A percentile compares a stretch with the other conserved stretches of the same genome.
Conservation (phyloP, 768 basidiomycete genomes). For the Asterophora lycoperdoides region DNA sequence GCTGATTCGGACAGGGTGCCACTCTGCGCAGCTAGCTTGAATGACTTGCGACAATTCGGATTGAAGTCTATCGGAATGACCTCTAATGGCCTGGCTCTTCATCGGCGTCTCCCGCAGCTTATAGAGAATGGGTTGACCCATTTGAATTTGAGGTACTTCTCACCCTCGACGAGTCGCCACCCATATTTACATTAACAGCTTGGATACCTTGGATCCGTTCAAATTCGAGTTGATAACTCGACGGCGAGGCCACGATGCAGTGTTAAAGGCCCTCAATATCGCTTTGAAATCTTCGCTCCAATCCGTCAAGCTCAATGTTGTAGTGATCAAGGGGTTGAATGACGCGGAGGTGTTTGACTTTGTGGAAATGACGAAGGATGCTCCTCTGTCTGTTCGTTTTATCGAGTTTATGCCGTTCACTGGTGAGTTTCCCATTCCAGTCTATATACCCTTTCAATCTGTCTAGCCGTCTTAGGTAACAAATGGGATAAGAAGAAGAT, state of each 20-base stretch:
- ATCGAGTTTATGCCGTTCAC: conserved; percentile 96
- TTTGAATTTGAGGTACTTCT: conserved; percentile 54
- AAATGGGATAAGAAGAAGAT: conserved; percentile 82
- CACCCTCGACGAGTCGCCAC: background rate
- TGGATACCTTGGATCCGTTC: conserved; percentile 83
- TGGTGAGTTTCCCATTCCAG: conserved; percentile 37
- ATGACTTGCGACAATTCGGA: conserved; percentile 54
- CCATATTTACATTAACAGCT: conserved; percentile 33
- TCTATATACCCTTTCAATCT: background rate
- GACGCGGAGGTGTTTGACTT: conserved; percentile 79
- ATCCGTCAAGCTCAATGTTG: conserved; percentile 79
- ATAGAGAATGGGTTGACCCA: conserved; percentile 74
- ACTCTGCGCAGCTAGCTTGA: conserved; percentile 47
- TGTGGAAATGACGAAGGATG: conserved; percentile 66
- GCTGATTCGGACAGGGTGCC: background rate
- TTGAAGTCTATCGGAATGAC: conserved; percentile 82
- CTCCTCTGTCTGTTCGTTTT: conserved; percentile 68
- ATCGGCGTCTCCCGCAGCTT: conserved; percentile 65
- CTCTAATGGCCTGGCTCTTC: conserved; percentile 74
- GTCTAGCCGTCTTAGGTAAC: conserved; percentile 51
- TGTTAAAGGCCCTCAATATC: conserved; percentile 58
- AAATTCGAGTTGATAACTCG: conserved; percentile 88
- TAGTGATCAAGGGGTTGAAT: conserved; percentile 78
- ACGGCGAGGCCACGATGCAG: conserved; percentile 70
- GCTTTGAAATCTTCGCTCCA: conserved; percentile 54